Base-by-base conservation (phyloP, 306 rosid species). In the Rubus parviflorus region DNA sequence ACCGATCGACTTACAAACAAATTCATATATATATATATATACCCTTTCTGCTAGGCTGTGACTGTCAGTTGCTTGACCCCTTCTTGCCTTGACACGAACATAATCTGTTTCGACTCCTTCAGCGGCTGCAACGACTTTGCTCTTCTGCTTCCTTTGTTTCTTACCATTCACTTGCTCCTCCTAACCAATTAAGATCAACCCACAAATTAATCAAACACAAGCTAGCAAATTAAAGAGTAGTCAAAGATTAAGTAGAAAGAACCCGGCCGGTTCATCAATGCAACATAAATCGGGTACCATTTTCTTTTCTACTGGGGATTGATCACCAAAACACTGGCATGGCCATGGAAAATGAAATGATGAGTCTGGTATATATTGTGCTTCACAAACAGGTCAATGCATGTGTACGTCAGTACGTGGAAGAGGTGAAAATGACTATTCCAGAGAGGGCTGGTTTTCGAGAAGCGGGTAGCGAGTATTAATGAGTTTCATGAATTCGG, bases 11-110 rank as follows among this genome's bases (percentile, higher is more conserved):
- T 30, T 30, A 38, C 4, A n/a, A 19, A 65, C 8, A n/a, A 19
- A 4, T n/a, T 20, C 20, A 20, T 51, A n/a, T 23, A 57, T 10
- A 20, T 57, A 20, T 56, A 54, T 23, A 25, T 6, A 17, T 68
- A 78, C 81, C 71, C 81, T 78, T 70, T 70, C 81, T 12, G 76
- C 71, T n/a, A 78, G 64, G 42, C 72, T 48, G 65, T 70, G 81
- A 60, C 61, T 46, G 14, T 70, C 71, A 0, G 72, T 78, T 60
- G 81, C 76, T 70, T 70, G 46, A 70, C 81, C 76, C 61, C 81
- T 70, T 23, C 81, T 35, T 78, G 81, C 81, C 7, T 66, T 78
- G 25, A 78, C 81, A 38, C 69, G 53, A 49, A 70, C 51, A 23
- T 23, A 41, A 70, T 62, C 72, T 1, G 35, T 9, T 22, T 43